Percentiles rank a stretch among this genome's conserved stretches.
phyloP scores from a whole-genome alignment of 2,329 filamentous ascomycete genomes.

The Colletotrichum salicis region DNA sequence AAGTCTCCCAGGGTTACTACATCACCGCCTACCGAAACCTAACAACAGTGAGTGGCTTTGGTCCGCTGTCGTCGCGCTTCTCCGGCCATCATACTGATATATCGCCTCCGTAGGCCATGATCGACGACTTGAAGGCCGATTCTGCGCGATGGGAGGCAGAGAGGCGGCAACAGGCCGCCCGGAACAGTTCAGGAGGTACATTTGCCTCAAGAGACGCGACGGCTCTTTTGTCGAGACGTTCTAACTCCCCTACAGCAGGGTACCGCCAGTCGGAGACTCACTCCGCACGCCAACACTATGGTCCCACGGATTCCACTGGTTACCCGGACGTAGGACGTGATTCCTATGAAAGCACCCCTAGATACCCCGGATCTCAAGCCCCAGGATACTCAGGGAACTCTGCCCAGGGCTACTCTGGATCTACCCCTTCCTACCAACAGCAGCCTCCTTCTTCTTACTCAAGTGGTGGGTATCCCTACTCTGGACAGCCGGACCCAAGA shows the following conservation, averaged over 20 bases:
- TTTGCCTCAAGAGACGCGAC: constrained; percentile 61
- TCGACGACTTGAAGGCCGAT: constrained; percentile 70
- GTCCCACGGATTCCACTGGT: constrained; percentile 47
- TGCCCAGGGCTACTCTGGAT: constrained; percentile 38
- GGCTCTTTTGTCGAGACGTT: constrained; percentile 60
- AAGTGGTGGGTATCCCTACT: constrained; percentile 36
- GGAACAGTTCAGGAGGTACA: constrained; percentile 68
- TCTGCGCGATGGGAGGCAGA: constrained; percentile 71
- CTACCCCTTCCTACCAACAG: constrained; percentile 27
- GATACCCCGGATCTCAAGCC: constrained; percentile 62
- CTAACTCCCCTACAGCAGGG: constrained; percentile 70
- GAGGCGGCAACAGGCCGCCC: constrained; percentile 65
- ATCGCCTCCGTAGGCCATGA: constrained; percentile 64
- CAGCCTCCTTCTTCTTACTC: constrained; percentile 30
- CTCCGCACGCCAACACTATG: constrained; percentile 57
- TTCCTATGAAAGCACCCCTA: constrained; percentile 53
- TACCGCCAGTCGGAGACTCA: constrained; percentile 66
- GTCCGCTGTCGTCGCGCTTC: not conserved
- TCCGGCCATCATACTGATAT: not conserved
- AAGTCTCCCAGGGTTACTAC: constrained; percentile 77
- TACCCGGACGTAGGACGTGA: constrained; percentile 50
- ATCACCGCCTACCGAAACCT: constrained; percentile 83
- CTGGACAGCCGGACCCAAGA: constrained; percentile 33
- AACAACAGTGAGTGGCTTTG: constrained; percentile 71
- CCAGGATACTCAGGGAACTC: constrained; percentile 61